These are phyloP conservation scores for Sicyos edulis DNA, from an alignment of 306 rosid species.

Conservation along the genomic window DNA sequence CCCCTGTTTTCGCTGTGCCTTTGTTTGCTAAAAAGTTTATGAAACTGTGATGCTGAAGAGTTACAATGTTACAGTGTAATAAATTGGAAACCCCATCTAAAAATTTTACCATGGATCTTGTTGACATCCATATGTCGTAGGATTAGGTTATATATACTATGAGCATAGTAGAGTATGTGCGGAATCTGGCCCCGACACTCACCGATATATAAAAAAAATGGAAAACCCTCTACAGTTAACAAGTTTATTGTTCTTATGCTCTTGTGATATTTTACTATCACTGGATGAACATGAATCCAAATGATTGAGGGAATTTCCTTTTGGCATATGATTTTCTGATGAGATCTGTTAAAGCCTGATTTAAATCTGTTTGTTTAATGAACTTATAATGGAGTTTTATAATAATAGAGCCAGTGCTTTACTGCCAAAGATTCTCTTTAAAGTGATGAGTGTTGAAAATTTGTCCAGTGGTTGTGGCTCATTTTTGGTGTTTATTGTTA, in stretches of 20 bases:
- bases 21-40: background rate
- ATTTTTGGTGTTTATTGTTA: too few relatives aligned
- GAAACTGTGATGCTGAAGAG: background rate
- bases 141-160: too few relatives aligned
- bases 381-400: background rate
- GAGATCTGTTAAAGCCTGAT: background rate
- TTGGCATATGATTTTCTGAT: slow-evolving; percentile 6
- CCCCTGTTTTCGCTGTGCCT: background rate
- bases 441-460: background rate
- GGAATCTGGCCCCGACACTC: too few relatives aligned
- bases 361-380: background rate
- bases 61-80: background rate
- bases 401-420: slow-evolving; percentile 17
- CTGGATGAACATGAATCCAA: background rate
- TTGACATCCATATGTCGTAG: too few relatives aligned
- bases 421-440: slow-evolving; percentile 36
- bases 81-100: too few relatives aligned
- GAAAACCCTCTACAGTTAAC: background rate
- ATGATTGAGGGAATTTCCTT: slow-evolving; percentile 16
- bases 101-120: too few relatives aligned
- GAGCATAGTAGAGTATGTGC: too few relatives aligned
- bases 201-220: too few relatives aligned
- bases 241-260: background rate
- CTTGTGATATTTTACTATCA: background rate
- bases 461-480: background rate